These are phyloP conservation scores for Sarocladium brachiariae DNA, from an alignment of 2,329 filamentous ascomycete species.

Conservation along the genomic window DNA sequence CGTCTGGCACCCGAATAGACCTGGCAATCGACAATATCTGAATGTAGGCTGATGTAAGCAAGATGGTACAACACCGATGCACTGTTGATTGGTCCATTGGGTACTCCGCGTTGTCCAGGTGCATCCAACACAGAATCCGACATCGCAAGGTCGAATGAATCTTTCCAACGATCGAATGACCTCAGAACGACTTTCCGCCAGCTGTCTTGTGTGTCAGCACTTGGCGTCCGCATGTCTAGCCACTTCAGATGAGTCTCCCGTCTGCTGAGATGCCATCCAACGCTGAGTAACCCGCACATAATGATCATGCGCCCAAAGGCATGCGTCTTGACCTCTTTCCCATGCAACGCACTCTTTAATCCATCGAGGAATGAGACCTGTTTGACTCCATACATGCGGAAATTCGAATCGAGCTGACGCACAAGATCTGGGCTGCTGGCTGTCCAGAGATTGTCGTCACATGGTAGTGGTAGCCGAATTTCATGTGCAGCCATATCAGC, in stretches of 20 bases:
- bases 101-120: constrained; percentile 24
- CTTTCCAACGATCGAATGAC: constrained; percentile 66
- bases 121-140: constrained; percentile 29
- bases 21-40: constrained; percentile 84
- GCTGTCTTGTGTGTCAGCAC: constrained; percentile 56
- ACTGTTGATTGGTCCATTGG: constrained; percentile 52
- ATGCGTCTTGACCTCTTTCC: constrained; percentile 74
- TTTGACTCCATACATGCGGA: constrained; percentile 73
- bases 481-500: constrained; percentile 90
- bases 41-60: constrained; percentile 82
- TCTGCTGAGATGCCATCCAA: constrained; percentile 83
- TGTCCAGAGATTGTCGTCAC: constrained; percentile 81
- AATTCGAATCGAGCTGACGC: constrained; percentile 65
- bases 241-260: constrained; percentile 74
- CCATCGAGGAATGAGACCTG: constrained; percentile 77
- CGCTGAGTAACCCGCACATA: constrained; percentile 83
- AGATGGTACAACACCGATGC: constrained; percentile 77
- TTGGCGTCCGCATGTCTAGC: constrained; percentile 60
- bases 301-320: constrained; percentile 84
- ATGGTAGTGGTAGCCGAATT: constrained; percentile 77
- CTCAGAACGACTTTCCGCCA: constrained; percentile 72
- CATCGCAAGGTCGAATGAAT: constrained; percentile 53
- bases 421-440: constrained; percentile 73
- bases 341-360: constrained; percentile 75
- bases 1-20: constrained; percentile 77